These are phyloP conservation scores for Mayamaea pseudoterrestris DNA, from an alignment of 108 stramenopile species.

Conservation along the genomic window DNA sequence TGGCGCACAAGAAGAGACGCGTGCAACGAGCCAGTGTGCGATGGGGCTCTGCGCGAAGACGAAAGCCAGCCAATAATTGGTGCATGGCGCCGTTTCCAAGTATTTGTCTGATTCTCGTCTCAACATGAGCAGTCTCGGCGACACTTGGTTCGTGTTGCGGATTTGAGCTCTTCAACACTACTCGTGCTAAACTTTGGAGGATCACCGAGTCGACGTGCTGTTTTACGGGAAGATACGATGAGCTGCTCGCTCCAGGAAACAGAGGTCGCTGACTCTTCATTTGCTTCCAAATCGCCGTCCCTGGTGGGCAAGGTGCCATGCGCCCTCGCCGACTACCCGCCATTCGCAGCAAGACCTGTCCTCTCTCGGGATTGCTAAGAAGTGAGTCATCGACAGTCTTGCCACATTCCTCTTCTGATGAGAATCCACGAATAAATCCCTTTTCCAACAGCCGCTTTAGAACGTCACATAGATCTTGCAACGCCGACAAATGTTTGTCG, in stretches of 20 bases:
- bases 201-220: constrained; percentile 48
- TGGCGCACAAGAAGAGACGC: constrained; percentile 60
- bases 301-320: background rate
- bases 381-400: constrained; percentile 32
- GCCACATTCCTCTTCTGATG: constrained; percentile 73
- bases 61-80: constrained; percentile 18
- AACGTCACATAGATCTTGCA: constrained; percentile 26
- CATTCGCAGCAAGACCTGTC: constrained; percentile 31
- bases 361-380: constrained; percentile 46
- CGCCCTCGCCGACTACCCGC: constrained; percentile 13
- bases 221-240: constrained; percentile 36
- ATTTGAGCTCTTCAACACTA: constrained; percentile 9
- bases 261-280: constrained; percentile 70
- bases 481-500: constrained; percentile 15
- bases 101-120: background rate
- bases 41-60: constrained; percentile 56
- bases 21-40: constrained; percentile 27
- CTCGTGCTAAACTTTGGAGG: constrained; percentile 34
- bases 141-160: background rate
- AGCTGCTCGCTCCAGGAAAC: constrained; percentile 8
- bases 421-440: constrained; percentile 63
- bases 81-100: too few relatives aligned
- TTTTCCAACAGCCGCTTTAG: constrained; percentile 28
- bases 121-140: background rate
- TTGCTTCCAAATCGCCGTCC: constrained; percentile 52